Evolutionary conservation across 2,329 filamentous ascomycete species (phyloP).

Genomic region (Microthyrium microscopicum): DNA sequence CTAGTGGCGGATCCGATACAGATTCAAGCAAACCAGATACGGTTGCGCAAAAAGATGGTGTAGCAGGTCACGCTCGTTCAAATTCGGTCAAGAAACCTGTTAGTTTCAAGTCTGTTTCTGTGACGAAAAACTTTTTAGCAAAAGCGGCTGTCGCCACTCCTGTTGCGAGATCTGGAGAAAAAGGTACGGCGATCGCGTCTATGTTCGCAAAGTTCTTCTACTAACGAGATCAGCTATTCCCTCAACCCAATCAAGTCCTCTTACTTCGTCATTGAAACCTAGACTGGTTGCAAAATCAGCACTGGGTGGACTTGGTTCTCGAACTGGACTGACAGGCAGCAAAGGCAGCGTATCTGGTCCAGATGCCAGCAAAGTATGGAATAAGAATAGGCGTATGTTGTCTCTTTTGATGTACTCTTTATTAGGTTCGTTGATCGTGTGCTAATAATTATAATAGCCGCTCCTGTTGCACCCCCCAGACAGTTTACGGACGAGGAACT

Average conservation of each 20-base stretch:
- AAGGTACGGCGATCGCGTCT: conserved; percentile 29
- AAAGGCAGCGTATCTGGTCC: conserved; percentile 46
- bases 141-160: conserved; percentile 43
- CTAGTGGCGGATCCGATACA: conserved; percentile 61
- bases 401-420: neutral
- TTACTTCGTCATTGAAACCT: conserved; percentile 42
- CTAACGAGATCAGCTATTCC: conserved; percentile 11
- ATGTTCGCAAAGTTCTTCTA: neutral
- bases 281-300: conserved; percentile 63
- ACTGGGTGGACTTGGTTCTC: conserved; percentile 38
- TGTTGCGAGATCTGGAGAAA: conserved; percentile 35
- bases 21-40: conserved; percentile 47
- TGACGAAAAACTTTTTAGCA: conserved; percentile 72
- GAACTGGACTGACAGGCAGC: conserved; percentile 29
- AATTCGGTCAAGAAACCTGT: conserved; percentile 53
- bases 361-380: conserved; percentile 66
- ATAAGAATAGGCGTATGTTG: conserved; percentile 68
- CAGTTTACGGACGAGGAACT: conserved; percentile 78
- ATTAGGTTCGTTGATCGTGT: conserved; percentile 16
- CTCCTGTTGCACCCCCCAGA: conserved; percentile 53
- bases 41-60: conserved; percentile 35
- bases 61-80: conserved; percentile 42
- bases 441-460: conserved; percentile 12
- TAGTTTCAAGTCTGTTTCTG: conserved; percentile 71
- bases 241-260: conserved; percentile 25